Conservation (phyloP, 176 grass and related monocot genomes). For the Tillandsia fasciculata region DNA sequence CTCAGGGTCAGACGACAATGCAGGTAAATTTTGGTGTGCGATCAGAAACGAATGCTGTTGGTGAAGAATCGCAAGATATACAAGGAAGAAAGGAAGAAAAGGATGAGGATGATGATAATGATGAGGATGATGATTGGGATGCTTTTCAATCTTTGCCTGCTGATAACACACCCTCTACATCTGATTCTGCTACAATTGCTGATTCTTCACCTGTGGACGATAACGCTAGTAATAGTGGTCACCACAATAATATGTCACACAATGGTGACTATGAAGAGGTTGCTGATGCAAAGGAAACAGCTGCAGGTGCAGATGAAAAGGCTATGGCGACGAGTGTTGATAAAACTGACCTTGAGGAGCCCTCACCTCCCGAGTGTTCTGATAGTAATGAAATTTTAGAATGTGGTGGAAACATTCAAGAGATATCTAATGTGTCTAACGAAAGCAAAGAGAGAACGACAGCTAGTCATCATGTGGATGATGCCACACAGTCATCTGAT, state of each 20-base stretch:
- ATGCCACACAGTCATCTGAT: slow-evolving; percentile 19
- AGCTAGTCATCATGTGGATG: slow-evolving; percentile 10
- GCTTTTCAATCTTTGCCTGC: slow-evolving; percentile 76
- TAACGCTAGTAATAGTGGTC: slow-evolving; percentile 16
- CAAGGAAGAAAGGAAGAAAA: slow-evolving; percentile 26
- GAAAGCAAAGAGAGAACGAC: slow-evolving; percentile 20
- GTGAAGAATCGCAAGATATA: slow-evolving; percentile 16
- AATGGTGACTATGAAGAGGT: slow-evolving; percentile 19
- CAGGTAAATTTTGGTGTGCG: slow-evolving; percentile 28
- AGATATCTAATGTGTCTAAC: slow-evolving; percentile 10
- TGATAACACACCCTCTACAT: slow-evolving; percentile 8
- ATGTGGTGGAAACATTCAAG: slow-evolving; percentile 5
- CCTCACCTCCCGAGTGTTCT: slow-evolving; percentile 21
- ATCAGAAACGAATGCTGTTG: slow-evolving; percentile 29
- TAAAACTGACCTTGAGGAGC: slow-evolving; percentile 19
- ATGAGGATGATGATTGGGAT: slow-evolving; percentile 81
- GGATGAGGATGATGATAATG: slow-evolving; percentile 37
- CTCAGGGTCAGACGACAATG: slow-evolving; percentile 37
- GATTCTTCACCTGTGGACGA: slow-evolving; percentile 17
- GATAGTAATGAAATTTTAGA: slow-evolving; percentile 10
- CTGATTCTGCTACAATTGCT: slow-evolving; percentile 18
- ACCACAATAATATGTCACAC: slow-evolving; percentile 10
- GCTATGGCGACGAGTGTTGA: neutral
- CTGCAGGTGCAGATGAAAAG: slow-evolving; percentile 18
- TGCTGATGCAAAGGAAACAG: slow-evolving; percentile 3